A percentile compares a stretch with the other conserved stretches of the same genome.
These are phyloP conservation scores for Annulohypoxylon nitens DNA, from an alignment of 495 filamentous ascomycete genomes.

Conservation along the genomic window DNA sequence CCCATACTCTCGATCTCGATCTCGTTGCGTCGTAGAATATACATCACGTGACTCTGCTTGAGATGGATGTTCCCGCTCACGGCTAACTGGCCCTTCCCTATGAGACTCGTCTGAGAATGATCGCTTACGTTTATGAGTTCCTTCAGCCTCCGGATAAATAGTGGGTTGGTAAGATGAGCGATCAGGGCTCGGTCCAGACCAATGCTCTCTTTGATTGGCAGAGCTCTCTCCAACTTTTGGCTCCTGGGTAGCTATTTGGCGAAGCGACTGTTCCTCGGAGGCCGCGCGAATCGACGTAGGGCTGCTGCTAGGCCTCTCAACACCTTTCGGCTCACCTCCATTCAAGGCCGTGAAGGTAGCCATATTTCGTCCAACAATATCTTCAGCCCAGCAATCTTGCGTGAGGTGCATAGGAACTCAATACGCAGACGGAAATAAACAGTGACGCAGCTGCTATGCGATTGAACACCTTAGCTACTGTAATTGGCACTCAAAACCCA, in stretches of 20 bases:
- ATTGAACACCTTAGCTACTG: constrained; percentile 24
- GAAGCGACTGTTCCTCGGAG: constrained; percentile 47
- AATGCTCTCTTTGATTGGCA: constrained; percentile 51
- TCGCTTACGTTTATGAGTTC: constrained; percentile 67
- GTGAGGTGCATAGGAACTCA: constrained; percentile 48
- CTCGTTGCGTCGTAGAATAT: constrained; percentile 55
- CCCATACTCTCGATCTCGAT: constrained; percentile 60
- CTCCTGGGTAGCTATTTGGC: constrained; percentile 47
- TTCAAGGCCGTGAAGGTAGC: constrained; percentile 64
- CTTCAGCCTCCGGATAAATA: constrained; percentile 56
- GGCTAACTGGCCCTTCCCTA: constrained; percentile 48
- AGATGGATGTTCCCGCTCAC: constrained; percentile 49
- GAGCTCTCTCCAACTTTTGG: constrained; percentile 51
- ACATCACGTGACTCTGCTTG: constrained; percentile 58
- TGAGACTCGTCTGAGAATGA: constrained; percentile 60
- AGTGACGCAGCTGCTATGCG: constrained; percentile 16
- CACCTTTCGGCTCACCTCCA: constrained; percentile 59
- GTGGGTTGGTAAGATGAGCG: constrained; percentile 54
- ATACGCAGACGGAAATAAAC: constrained; percentile 13
- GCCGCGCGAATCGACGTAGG: constrained; percentile 43
- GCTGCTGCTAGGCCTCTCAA: constrained; percentile 49
- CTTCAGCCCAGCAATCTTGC: constrained; percentile 46
- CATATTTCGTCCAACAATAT: constrained; percentile 58
- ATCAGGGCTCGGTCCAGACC: constrained; percentile 53
- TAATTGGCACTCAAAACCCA: constrained; percentile 23